A percentile compares a stretch with the other conserved stretches of the same genome.
phyloP scores from a whole-genome alignment of 2,329 filamentous ascomycete genomes.

The Fusarium succisae region DNA sequence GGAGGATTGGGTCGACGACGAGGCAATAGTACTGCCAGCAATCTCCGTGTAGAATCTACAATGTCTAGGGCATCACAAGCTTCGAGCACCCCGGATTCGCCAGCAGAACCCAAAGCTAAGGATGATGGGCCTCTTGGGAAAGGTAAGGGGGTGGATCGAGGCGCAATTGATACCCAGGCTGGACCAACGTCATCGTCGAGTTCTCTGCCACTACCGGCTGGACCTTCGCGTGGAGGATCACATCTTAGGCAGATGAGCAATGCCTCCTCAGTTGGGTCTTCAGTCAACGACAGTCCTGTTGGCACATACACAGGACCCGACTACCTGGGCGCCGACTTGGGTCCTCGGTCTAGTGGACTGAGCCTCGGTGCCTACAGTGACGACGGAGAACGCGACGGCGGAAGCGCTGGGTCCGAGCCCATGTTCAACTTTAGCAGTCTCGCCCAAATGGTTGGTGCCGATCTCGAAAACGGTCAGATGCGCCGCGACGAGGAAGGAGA shows the following conservation, averaged over 20 bases:
- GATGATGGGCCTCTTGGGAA: slow-evolving; percentile 59
- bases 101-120: slow-evolving; percentile 38
- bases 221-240: slow-evolving; percentile 69
- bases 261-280: slow-evolving; percentile 85
- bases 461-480: slow-evolving; percentile 59
- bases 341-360: slow-evolving; percentile 64
- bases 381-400: slow-evolving; percentile 61
- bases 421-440: slow-evolving; percentile 94
- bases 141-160: slow-evolving; percentile 75
- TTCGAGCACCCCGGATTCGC: slow-evolving; percentile 37
- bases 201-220: slow-evolving; percentile 57
- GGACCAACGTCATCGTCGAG: slow-evolving; percentile 48
- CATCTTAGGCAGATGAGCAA: slow-evolving; percentile 87
- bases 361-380: slow-evolving; percentile 60
- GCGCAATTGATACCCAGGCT: slow-evolving; percentile 34
- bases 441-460: slow-evolving; percentile 81
- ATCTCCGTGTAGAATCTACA: slow-evolving; percentile 66
- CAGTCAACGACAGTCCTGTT: slow-evolving; percentile 72
- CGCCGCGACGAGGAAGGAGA: slow-evolving; percentile 44
- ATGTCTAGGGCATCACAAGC: slow-evolving; percentile 55
- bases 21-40: slow-evolving; percentile 68
- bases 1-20: slow-evolving; percentile 66
- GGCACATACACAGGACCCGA: slow-evolving; percentile 58
- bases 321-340: slow-evolving; percentile 48
- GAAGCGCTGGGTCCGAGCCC: slow-evolving; percentile 69